Evolutionary conservation across 2,329 filamentous ascomycete species (phyloP).

Genomic region (Fusarium hainanense): DNA sequence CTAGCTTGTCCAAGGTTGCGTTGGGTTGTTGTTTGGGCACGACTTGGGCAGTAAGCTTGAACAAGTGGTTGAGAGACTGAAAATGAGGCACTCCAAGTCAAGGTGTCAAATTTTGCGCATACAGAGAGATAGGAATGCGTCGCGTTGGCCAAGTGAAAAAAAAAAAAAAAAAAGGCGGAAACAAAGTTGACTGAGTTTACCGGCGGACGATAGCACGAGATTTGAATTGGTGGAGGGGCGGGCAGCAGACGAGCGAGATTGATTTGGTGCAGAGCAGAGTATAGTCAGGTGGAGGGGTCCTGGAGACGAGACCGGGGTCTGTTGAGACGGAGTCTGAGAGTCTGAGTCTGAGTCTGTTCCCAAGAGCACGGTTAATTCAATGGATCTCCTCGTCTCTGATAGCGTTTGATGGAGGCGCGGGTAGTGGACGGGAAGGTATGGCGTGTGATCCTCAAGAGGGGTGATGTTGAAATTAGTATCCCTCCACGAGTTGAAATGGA

Average conservation of each 20-base stretch:
- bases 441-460: constrained; percentile 39
- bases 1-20: constrained; percentile 38
- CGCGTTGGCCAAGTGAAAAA: constrained; percentile 33
- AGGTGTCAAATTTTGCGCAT: constrained; percentile 14
- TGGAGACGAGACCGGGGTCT: constrained; percentile 36
- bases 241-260: constrained; percentile 16
- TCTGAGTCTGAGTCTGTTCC: constrained; percentile 22
- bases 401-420: constrained; percentile 43
- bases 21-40: constrained; percentile 40
- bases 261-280: constrained; percentile 36
- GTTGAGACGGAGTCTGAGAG: constrained; percentile 19
- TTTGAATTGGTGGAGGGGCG: constrained; percentile 41
- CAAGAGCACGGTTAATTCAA: constrained; percentile 37
- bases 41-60: constrained; percentile 36
- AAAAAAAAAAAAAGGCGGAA: constrained; percentile 31
- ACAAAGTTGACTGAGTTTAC: constrained; percentile 29
- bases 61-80: constrained; percentile 11
- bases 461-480: constrained; percentile 38
- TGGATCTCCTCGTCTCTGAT: constrained; percentile 3
- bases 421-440: constrained; percentile 41
- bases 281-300: constrained; percentile 43
- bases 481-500: constrained; percentile 29
- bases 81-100: constrained; percentile 17
- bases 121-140: constrained; percentile 40
- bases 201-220: constrained; percentile 34